phyloP scores from a whole-genome alignment of 352 stramenopile genomes.

The Globisporangium cystogenes region DNA sequence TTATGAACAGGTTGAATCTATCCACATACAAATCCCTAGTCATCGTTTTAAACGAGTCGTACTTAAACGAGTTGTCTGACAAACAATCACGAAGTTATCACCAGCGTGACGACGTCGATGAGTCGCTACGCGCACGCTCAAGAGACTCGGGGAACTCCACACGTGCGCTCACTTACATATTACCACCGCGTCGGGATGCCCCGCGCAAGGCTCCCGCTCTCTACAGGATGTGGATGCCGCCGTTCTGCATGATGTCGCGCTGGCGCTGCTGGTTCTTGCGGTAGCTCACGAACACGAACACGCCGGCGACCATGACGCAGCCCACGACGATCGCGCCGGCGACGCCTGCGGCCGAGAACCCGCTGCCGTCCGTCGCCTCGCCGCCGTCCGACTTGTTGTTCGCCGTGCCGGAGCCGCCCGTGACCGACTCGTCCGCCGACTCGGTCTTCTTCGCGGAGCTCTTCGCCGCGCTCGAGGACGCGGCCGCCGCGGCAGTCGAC shows the following conservation, averaged over 20 bases:
- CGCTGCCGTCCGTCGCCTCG: slow-evolving; percentile 1
- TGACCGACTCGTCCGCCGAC: slow-evolving; percentile 2
- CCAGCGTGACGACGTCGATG: no score
- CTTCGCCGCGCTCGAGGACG: slow-evolving; percentile 2
- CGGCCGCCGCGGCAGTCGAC: neutral
- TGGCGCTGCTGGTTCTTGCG: slow-evolving; percentile 73
- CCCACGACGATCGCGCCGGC: slow-evolving; percentile 54
- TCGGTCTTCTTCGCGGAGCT: slow-evolving; percentile 1
- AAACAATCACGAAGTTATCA: no score
- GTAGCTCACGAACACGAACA: slow-evolving; percentile 50
- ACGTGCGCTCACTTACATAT: slow-evolving; percentile 4
- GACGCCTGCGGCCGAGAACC: slow-evolving; percentile 49
- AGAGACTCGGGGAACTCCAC: no score
- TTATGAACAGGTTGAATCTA: no score
- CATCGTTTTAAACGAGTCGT: no score
- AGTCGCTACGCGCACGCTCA: no score
- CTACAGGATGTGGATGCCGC: slow-evolving; percentile 34
- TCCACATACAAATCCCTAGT: no score
- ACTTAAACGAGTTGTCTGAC: no score
- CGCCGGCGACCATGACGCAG: slow-evolving; percentile 38
- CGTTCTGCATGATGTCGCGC: slow-evolving; percentile 73
- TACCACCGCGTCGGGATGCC: neutral
- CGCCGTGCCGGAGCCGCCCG: slow-evolving; percentile 14
- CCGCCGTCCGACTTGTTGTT: slow-evolving; percentile 27
- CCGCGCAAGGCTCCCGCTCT: neutral